Base-by-base conservation (phyloP, 148 eudicot species). In the Cornus kousa region DNA sequence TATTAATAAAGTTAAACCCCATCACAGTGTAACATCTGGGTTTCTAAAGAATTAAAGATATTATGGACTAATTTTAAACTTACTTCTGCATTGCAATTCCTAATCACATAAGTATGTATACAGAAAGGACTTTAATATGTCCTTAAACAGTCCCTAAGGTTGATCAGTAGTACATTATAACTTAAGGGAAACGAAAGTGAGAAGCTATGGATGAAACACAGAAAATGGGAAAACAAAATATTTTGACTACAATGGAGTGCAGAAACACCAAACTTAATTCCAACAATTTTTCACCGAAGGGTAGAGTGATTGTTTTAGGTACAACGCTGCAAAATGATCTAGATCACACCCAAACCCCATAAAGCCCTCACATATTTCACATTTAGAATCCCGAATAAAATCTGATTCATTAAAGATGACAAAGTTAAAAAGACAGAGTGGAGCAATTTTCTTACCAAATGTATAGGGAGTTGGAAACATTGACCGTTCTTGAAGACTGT, bases 401-500 rank as follows among this genome's bases (percentile, higher is more conserved):
- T 72, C 24, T 35, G 5, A 62, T 40, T 14, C 53, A 6, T n/a
- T 17, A 39, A 43, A 37, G 2, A 48, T 40, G 60, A 70, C 32
- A 43, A 69, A 11, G 14, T 59, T 70, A 53, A 33, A 5, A n/a
- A 50, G 59, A 68, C 62, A 71, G 7, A 12, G 10, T 37, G 48
- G 8, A 39, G 74, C 69, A 33, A 43, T 73, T 28, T 23, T 68
- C 87, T 80, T 90, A 95, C 98, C 98, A 86, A 84, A 95, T 78
- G 98, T 73, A 78, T 92, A 91, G 24, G 91, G 94, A 16, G 98
- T 91, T 67, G 98, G 98, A 73, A 95, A 91, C 77, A 94, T 94
- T 72, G 98, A 93, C 67, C 98, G 92, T 85, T 93, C 98, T 83
- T 93, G 98, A 75, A 95, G 97, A 85, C 94, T 93, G 82, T 95